Percentiles rank a stretch among this genome's conserved stretches.
Evolutionary conservation across 2,329 filamentous ascomycete species (phyloP).

Genomic region (Penicillium sp.): DNA sequence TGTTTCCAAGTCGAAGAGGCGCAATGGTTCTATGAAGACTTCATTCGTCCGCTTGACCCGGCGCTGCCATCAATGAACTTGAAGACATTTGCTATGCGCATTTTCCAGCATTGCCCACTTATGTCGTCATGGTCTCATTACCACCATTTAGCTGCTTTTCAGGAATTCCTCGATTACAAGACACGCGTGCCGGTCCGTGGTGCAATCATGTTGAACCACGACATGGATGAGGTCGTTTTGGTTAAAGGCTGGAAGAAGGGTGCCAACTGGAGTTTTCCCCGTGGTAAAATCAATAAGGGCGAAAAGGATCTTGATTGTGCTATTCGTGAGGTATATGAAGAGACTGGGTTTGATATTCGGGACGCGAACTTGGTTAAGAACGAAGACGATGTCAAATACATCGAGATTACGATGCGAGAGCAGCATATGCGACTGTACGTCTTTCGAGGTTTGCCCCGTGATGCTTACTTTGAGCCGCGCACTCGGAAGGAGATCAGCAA

Average conservation of each 20-base stretch:
- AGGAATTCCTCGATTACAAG: constrained; percentile 92
- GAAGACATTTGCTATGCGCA: constrained; percentile 79
- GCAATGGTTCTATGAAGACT: constrained; percentile 99
- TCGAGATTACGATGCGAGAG: constrained; percentile 85
- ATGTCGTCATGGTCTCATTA: constrained; percentile 76
- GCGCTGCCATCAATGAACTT: constrained; percentile 80
- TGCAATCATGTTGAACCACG: constrained; percentile 85
- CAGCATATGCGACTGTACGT: constrained; percentile 92
- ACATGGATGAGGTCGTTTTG: constrained; percentile 90
- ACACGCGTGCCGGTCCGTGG: constrained; percentile 89
- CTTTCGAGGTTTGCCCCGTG: constrained; percentile 81
- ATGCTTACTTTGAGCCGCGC: constrained; percentile 82
- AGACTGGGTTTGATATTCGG: constrained; percentile 84
- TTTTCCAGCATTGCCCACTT: constrained; percentile 91
- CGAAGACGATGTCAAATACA: constrained; percentile 71
- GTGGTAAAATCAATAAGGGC: constrained; percentile 97
- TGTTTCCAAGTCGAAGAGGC: constrained; percentile 99
- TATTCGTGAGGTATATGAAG: constrained; percentile 89
- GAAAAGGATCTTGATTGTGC: constrained; percentile 93
- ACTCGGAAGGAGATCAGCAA: constrained; percentile 97
- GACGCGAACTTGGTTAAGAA: constrained; percentile 72
- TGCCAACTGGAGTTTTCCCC: constrained; percentile 92
- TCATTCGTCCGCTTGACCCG: constrained; percentile 86
- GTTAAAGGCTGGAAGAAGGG: constrained; percentile 98
- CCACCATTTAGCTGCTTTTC: constrained; percentile 78